Evolutionary conservation across 345 rosid genomes (phyloP).

Genomic region (Aurinia saxatilis): DNA sequence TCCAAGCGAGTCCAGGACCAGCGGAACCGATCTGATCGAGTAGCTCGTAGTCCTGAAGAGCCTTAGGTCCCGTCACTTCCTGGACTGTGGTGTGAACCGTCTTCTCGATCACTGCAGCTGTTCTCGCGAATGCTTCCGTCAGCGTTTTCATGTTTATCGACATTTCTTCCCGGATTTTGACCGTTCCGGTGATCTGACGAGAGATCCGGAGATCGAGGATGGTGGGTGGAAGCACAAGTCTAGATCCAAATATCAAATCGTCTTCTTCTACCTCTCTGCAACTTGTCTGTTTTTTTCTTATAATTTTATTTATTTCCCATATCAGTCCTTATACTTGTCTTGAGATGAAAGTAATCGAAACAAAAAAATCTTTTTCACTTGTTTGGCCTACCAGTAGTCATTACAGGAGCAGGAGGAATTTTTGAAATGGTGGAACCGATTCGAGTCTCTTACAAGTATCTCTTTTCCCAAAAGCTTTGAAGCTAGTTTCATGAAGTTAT

Average conservation of each 20-base stretch:
- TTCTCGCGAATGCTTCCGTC: slow-evolving; percentile 92
- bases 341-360: slow-evolving; percentile 22
- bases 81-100: slow-evolving; percentile 93
- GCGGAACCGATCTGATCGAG: slow-evolving; percentile 98
- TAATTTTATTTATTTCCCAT: slow-evolving; percentile 7
- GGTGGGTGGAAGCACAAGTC: slow-evolving; percentile 8
- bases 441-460: slow-evolving; percentile 70
- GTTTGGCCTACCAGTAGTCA: slow-evolving; percentile 58
- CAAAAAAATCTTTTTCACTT: neutral
- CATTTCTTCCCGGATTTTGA: slow-evolving; percentile 32
- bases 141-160: slow-evolving; percentile 87
- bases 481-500: slow-evolving; percentile 82
- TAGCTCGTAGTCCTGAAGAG: slow-evolving; percentile 91
- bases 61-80: slow-evolving; percentile 91
- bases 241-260: slow-evolving; percentile 27
- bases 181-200: neutral
- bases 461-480: slow-evolving; percentile 55
- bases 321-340: slow-evolving; percentile 25
- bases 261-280: slow-evolving; percentile 20
- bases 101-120: slow-evolving; percentile 95
- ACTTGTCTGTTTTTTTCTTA: slow-evolving; percentile 11
- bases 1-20: slow-evolving; percentile 97
- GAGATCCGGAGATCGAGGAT: slow-evolving; percentile 16
- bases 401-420: slow-evolving; percentile 60
- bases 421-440: slow-evolving; percentile 80